Evolutionary conservation across 1,284 basidiomycete species (phyloP).

Genomic region (Stygiomarasmius scandens): DNA sequence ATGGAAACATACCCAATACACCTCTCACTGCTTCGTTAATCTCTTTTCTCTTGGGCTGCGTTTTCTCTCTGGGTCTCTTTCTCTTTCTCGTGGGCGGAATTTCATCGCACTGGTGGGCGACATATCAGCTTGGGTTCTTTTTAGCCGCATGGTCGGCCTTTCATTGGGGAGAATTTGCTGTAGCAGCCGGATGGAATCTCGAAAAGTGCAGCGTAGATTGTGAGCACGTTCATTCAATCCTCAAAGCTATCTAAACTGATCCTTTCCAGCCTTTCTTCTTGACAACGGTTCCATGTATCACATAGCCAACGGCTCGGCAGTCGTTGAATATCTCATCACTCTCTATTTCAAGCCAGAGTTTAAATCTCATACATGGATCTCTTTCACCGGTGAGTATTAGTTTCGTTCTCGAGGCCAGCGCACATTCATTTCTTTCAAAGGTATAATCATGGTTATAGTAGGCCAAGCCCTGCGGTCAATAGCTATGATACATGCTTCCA

Average conservation of each 20-base stretch:
- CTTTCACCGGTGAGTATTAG: conserved; percentile 52
- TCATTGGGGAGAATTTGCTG: conserved; percentile 93
- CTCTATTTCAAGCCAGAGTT: conserved; percentile 65
- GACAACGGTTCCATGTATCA: conserved; percentile 91
- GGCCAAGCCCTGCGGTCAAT: conserved; percentile 84
- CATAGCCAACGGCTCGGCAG: conserved; percentile 78
- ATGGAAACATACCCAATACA: conserved; percentile 81
- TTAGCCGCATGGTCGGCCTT: conserved; percentile 81
- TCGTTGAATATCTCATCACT: conserved; percentile 81
- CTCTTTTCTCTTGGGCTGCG: conserved; percentile 72
- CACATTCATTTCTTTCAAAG: conserved; percentile 37
- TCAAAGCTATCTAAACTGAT: neutral
- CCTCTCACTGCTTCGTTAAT: conserved; percentile 74
- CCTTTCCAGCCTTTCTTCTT: conserved; percentile 80
- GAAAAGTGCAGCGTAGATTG: conserved; percentile 93
- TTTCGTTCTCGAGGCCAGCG: neutral
- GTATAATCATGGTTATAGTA: conserved; percentile 61
- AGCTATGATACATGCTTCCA: conserved; percentile 95
- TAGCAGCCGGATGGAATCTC: conserved; percentile 94
- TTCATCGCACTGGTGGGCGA: conserved; percentile 60
- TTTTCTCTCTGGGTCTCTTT: conserved; percentile 58
- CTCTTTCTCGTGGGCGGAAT: conserved; percentile 53
- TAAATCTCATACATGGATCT: conserved; percentile 59
- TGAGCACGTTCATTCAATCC: conserved; percentile 45
- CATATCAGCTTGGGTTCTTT: conserved; percentile 83